Evolutionary conservation across 73 alveolate species (phyloP).

Genomic region (Blepharisma stoltei): DNA sequence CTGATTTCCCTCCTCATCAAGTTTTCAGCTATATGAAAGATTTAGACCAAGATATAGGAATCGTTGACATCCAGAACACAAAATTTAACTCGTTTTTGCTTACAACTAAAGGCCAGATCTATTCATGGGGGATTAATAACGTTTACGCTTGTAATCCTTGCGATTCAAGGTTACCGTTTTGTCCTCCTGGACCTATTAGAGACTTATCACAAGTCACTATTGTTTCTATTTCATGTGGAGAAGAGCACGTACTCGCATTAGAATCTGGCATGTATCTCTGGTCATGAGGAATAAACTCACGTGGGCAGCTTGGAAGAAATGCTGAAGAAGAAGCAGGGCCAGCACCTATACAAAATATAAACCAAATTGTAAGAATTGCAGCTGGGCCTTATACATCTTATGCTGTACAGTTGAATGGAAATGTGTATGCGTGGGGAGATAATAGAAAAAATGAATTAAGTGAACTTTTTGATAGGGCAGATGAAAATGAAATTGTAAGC

Average conservation of each 20-base stretch:
- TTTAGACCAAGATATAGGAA: not conserved
- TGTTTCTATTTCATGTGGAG: slow-evolving; percentile 11
- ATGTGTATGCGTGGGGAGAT: slow-evolving; percentile 24
- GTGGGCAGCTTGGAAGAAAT: not conserved
- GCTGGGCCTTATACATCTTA: slow-evolving; percentile 19
- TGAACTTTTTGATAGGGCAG: not conserved
- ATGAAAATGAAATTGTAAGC: not conserved
- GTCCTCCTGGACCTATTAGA: not conserved
- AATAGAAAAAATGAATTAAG: not conserved
- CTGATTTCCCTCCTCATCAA: not conserved
- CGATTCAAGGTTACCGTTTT: not conserved
- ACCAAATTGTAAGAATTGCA: slow-evolving; percentile 10
- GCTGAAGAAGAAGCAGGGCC: not conserved
- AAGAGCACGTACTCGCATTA: slow-evolving; percentile 2
- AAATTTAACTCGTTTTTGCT: not conserved
- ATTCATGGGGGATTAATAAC: not conserved
- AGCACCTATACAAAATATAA: not conserved
- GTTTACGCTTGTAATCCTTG: not conserved
- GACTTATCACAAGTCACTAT: not conserved
- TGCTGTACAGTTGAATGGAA: slow-evolving; percentile 14
- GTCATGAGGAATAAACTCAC: not conserved
- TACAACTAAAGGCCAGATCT: not conserved
- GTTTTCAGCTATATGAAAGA: not conserved
- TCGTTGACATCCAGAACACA: not conserved
- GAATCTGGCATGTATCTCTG: slow-evolving; percentile 13